Evolutionary conservation across 768 basidiomycete species (phyloP).

Genomic region (Hebeloma cylindrosporum): DNA sequence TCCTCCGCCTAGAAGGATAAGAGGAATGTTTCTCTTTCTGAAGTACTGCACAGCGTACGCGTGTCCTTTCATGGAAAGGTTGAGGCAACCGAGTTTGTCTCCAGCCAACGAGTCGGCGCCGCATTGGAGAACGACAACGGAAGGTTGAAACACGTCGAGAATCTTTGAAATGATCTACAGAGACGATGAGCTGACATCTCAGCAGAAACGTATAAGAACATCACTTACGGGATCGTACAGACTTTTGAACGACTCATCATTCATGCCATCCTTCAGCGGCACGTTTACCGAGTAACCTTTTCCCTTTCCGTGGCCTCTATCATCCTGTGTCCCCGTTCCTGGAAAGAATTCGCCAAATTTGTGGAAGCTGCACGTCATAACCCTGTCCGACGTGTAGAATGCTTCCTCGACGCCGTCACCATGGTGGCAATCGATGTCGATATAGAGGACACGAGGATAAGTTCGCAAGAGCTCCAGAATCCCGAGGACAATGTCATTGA

Average conservation of each 20-base stretch:
- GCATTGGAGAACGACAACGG: slow-evolving; percentile 89
- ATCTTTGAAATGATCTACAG: slow-evolving; percentile 79
- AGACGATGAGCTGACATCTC: not conserved
- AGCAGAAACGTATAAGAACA: not conserved
- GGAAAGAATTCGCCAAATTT: slow-evolving; percentile 97
- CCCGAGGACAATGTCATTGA: slow-evolving; percentile 95
- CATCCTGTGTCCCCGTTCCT: slow-evolving; percentile 82
- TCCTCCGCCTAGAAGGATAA: slow-evolving; percentile 92
- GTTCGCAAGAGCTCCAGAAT: slow-evolving; percentile 90
- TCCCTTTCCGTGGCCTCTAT: slow-evolving; percentile 80
- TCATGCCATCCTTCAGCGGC: slow-evolving; percentile 91
- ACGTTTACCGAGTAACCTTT: slow-evolving; percentile 91
- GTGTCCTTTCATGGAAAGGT: slow-evolving; percentile 94
- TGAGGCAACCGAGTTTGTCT: slow-evolving; percentile 96
- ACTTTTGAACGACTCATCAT: slow-evolving; percentile 81
- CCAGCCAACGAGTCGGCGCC: slow-evolving; percentile 95
- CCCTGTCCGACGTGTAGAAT: slow-evolving; percentile 95
- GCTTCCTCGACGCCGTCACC: slow-evolving; percentile 99
- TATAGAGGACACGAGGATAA: slow-evolving; percentile 87
- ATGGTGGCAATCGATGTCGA: slow-evolving; percentile 98
- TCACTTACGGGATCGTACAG: slow-evolving; percentile 88
- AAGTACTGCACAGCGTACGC: slow-evolving; percentile 89
- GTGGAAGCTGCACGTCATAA: slow-evolving; percentile 97
- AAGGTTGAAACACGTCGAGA: slow-evolving; percentile 84
- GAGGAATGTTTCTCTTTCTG: slow-evolving; percentile 76